These are phyloP conservation scores for Microsporum ferrugineum DNA, from an alignment of 2,329 filamentous ascomycete species.

Conservation along the genomic window DNA sequence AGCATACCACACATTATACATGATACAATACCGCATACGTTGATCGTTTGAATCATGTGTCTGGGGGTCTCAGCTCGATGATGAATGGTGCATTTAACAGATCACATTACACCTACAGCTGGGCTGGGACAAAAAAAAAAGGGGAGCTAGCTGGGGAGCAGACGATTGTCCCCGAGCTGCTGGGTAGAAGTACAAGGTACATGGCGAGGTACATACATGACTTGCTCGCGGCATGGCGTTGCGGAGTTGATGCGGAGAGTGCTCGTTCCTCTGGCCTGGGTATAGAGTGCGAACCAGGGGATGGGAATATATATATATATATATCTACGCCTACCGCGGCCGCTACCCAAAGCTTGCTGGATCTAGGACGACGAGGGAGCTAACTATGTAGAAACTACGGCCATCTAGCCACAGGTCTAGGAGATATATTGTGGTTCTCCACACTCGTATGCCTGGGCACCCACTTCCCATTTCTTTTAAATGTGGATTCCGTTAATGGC, in stretches of 20 bases:
- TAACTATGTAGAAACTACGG: neutral
- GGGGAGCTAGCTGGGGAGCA: neutral
- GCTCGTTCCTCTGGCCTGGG: neutral
- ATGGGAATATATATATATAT: neutral
- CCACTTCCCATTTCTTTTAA: neutral
- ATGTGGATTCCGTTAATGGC: neutral
- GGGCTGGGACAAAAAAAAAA: neutral
- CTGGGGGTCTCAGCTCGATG: neutral
- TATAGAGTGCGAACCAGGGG: too few species aligned
- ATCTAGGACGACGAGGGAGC: neutral
- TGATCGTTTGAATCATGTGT: neutral
- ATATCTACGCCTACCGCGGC: neutral
- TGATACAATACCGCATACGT: neutral
- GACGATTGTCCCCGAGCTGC: neutral
- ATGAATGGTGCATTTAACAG: neutral
- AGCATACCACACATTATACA: neutral
- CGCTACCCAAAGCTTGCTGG: neutral
- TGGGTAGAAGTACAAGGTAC: neutral
- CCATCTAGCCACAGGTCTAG: neutral
- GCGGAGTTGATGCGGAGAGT: neutral
- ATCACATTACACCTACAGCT: constrained; percentile 2
- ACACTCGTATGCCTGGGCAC: neutral
- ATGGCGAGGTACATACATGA: neutral
- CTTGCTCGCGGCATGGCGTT: too few species aligned
- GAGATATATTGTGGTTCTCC: neutral